These are phyloP conservation scores for Eucalyptus virginea DNA, from an alignment of 345 rosid species.

Conservation along the genomic window DNA sequence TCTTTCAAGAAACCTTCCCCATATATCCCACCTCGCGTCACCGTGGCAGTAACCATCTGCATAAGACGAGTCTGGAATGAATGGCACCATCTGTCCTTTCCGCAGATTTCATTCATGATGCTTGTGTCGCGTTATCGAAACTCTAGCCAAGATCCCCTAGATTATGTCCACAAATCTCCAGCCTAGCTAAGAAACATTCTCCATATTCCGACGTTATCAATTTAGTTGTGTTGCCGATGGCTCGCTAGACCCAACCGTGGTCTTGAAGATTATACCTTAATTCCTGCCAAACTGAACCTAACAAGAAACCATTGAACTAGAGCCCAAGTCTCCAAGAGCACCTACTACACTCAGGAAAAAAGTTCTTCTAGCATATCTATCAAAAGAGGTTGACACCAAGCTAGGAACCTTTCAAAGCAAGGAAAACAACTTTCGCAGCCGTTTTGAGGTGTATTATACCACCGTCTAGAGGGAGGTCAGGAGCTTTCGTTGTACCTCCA, in stretches of 20 bases:
- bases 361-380: background rate
- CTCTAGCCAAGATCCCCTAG: background rate
- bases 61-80: background rate
- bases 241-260: background rate
- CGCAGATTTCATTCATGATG: background rate
- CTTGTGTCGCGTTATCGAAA: background rate
- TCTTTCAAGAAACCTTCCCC: background rate
- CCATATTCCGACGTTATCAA: background rate
- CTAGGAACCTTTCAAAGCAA: background rate
- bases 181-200: background rate
- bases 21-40: background rate
- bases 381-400: background rate
- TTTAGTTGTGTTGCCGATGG: background rate
- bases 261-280: background rate
- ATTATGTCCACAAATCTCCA: background rate
- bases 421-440: constrained; percentile 13
- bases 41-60: background rate
- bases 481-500: constrained; percentile 50
- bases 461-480: constrained; percentile 66
- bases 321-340: background rate
- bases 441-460: constrained; percentile 78
- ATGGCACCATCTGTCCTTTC: background rate
- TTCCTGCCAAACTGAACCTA: background rate
- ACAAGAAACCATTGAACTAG: background rate
- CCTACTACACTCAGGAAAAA: background rate